phyloP scores from a whole-genome alignment of 2,329 filamentous ascomycete genomes.

The Apiospora aurea region DNA sequence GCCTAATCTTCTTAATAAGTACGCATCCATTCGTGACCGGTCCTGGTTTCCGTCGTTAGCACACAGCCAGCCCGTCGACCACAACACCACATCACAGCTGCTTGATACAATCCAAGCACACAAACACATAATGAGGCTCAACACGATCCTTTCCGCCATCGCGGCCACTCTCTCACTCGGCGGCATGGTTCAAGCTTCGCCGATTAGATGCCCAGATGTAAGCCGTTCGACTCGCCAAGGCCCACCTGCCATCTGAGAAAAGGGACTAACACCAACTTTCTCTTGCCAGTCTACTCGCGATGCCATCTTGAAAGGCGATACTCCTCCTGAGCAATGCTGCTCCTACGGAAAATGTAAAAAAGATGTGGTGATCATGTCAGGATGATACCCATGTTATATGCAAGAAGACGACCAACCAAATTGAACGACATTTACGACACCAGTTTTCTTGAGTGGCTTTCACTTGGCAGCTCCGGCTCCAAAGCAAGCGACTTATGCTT shows the following conservation, averaged over 20 bases:
- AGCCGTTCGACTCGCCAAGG: background rate
- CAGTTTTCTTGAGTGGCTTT: slow-evolving; percentile 2
- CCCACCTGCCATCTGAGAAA: background rate
- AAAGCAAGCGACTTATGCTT: background rate
- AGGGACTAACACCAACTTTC: slow-evolving; percentile 13
- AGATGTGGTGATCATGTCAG: slow-evolving; percentile 26
- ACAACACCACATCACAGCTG: background rate
- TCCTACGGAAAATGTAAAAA: slow-evolving; percentile 28
- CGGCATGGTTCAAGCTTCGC: slow-evolving; percentile 24
- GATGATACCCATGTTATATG: background rate
- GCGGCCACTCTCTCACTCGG: background rate
- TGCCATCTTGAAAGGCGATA: slow-evolving; percentile 27
- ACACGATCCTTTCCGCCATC: slow-evolving; percentile 15
- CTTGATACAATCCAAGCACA: background rate
- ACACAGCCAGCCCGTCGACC: background rate
- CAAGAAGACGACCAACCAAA: background rate
- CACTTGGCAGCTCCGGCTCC: background rate
- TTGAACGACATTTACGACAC: slow-evolving; percentile 13
- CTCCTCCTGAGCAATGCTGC: slow-evolving; percentile 27
- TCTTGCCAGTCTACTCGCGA: slow-evolving; percentile 25
- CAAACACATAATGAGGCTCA: slow-evolving; percentile 22
- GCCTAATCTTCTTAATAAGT: slow-evolving; percentile 1
- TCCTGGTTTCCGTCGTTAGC: background rate
- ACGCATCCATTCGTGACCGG: background rate
- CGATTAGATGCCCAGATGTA: slow-evolving; percentile 26